phyloP scores from a whole-genome alignment of 192 early-diverging fungal genomes.

The Phlyctochytrium bullatum region DNA sequence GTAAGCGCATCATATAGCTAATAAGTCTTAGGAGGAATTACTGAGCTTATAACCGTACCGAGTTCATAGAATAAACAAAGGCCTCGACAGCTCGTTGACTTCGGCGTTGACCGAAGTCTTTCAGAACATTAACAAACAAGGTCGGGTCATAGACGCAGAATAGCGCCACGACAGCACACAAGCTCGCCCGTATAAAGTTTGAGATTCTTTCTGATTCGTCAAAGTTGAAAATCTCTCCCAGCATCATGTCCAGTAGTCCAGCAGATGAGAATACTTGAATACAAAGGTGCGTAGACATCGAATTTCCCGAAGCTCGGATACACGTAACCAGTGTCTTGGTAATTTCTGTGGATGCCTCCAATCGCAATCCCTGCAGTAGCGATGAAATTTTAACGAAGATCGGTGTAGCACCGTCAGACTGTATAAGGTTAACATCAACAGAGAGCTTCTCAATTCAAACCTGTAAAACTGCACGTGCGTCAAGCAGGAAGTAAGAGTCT shows the following conservation, averaged over 20 bases:
- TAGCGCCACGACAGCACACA: neutral
- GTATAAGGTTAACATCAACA: neutral
- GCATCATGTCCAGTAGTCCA: neutral
- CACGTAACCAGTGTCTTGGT: neutral
- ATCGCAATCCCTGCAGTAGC: neutral
- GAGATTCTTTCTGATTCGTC: neutral
- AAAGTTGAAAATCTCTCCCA: neutral
- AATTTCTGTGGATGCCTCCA: neutral
- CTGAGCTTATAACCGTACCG: too few species aligned
- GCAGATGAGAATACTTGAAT: neutral
- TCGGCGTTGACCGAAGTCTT: neutral
- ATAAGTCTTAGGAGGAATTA: too few species aligned
- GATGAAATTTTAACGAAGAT: neutral
- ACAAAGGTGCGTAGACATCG: neutral
- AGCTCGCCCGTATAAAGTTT: neutral
- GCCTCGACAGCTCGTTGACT: neutral
- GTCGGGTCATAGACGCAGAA: neutral
- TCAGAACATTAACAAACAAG: neutral
- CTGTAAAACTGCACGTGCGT: slow-evolving; percentile 53
- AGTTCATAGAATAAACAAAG: too few species aligned
- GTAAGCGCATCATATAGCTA: slow-evolving; percentile 73
- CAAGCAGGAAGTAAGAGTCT: slow-evolving; percentile 80
- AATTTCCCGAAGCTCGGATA: neutral
- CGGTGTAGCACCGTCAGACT: neutral
- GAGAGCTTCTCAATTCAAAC: slow-evolving; percentile 30